A percentile compares a stretch with the other conserved stretches of the same genome.
phyloP scores from a whole-genome alignment of 2,329 filamentous ascomycete genomes.

The Xylariaceae sp. region DNA sequence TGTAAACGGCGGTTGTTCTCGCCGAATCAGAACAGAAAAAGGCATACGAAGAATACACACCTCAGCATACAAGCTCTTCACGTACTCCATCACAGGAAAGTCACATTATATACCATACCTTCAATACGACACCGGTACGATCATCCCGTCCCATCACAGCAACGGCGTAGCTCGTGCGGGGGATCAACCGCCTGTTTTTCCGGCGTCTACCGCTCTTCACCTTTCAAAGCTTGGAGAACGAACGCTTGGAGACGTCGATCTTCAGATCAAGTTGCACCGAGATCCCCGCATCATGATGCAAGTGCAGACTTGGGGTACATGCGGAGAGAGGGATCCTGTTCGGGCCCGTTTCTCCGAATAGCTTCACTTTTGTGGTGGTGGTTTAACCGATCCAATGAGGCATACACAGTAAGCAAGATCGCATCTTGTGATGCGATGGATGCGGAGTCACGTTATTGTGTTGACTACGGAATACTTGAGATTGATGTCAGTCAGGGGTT shows the following conservation, averaged over 20 bases:
- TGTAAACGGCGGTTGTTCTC: too few species aligned
- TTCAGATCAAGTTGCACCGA: conserved; percentile 14
- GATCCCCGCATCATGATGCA: conserved; percentile 14
- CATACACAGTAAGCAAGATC: background rate
- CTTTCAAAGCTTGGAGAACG: background rate
- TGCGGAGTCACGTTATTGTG: background rate
- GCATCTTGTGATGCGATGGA: background rate
- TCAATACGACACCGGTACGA: conserved; percentile 4
- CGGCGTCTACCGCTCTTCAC: background rate
- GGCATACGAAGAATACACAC: too few species aligned
- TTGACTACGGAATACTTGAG: too few species aligned
- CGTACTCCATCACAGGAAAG: background rate
- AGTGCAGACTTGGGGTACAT: conserved; percentile 4
- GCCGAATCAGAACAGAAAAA: too few species aligned
- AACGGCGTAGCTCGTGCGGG: background rate
- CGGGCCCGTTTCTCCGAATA: conserved; percentile 1
- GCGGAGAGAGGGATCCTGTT: conserved; percentile 11
- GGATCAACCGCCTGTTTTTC: background rate
- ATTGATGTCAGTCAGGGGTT: background rate
- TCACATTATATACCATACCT: background rate
- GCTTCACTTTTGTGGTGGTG: background rate
- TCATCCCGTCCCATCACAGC: conserved; percentile 1
- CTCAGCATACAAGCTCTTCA: background rate
- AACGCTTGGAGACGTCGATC: background rate
- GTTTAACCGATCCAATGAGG: background rate